Percentiles rank a stretch among this genome's conserved stretches.
phyloP scores from a whole-genome alignment of 2,329 filamentous ascomycete genomes.

The Pyrenochaeta sp. region DNA sequence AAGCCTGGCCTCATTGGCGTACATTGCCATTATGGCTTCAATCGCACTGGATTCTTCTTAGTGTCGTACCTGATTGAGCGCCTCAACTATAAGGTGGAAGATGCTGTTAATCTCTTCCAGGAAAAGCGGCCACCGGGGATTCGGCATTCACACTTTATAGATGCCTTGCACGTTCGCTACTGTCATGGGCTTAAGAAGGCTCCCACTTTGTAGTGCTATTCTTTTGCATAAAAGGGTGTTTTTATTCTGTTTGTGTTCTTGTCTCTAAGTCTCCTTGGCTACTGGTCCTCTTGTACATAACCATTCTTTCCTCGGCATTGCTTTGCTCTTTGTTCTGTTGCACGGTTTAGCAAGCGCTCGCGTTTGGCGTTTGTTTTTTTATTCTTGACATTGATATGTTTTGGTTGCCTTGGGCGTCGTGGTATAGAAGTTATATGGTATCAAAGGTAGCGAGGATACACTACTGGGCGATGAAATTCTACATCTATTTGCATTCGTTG shows the following conservation, averaged over 20 bases:
- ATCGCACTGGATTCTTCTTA: conserved; percentile 90
- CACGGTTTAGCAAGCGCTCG: conserved; percentile 1
- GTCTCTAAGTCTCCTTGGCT: too few relatives aligned
- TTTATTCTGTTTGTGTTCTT: too few relatives aligned
- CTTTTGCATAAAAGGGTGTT: too few relatives aligned
- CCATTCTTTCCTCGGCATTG: conserved; percentile 1
- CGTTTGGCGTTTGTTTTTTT: conserved; percentile 5
- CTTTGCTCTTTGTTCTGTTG: not conserved
- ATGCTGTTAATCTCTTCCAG: conserved; percentile 82
- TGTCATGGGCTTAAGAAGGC: conserved; percentile 57
- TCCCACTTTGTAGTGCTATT: conserved; percentile 41
- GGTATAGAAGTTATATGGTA: not conserved
- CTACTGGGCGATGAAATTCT: not conserved
- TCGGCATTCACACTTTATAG: conserved; percentile 86
- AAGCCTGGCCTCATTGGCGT: conserved; percentile 70
- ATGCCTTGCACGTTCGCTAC: conserved; percentile 83
- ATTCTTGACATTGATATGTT: not conserved
- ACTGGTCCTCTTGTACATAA: conserved; percentile 6
- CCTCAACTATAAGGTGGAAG: conserved; percentile 73
- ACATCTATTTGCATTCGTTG: too few relatives aligned
- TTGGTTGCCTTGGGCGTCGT: not conserved
- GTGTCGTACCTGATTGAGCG: conserved; percentile 90
- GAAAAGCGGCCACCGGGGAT: conserved; percentile 80
- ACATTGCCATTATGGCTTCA: conserved; percentile 96
- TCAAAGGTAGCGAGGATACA: not conserved